These are phyloP conservation scores for Micractinium sp. DNA, from an alignment of 139 green algal genomes.

Conservation along the genomic window DNA sequence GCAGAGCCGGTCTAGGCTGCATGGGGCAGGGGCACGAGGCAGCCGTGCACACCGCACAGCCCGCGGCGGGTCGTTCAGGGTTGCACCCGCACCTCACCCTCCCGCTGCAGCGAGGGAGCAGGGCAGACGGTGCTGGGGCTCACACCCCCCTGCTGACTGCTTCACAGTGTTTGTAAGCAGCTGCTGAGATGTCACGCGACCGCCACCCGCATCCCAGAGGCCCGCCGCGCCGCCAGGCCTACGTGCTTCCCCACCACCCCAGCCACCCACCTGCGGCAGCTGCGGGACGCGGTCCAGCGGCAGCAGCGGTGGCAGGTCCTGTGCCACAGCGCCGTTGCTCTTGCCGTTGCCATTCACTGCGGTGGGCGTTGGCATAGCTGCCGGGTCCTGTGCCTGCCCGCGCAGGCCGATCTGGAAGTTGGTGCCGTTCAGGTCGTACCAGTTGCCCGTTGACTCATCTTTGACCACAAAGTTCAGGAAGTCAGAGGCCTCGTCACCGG, in stretches of 20 bases:
- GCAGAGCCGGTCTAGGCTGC: too few species aligned
- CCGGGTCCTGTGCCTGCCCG: not conserved
- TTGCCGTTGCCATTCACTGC: not conserved
- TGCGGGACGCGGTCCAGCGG: constrained; percentile 48
- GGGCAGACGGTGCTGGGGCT: not conserved
- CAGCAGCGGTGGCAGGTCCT: constrained; percentile 24
- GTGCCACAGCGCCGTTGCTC: not conserved
- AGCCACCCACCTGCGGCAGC: constrained; percentile 65
- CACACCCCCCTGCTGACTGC: not conserved
- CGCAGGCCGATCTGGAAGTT: constrained; percentile 81
- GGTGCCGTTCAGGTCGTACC: constrained; percentile 79
- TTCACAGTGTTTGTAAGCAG: not conserved
- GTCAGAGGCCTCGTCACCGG: constrained; percentile 76
- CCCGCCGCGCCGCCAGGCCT: not conserved
- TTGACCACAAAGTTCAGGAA: constrained; percentile 96
- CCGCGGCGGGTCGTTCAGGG: too few species aligned
- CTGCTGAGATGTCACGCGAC: too few species aligned
- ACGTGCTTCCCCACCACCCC: not conserved
- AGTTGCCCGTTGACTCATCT: constrained; percentile 75
- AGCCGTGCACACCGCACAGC: too few species aligned
- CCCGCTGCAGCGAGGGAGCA: too few species aligned
- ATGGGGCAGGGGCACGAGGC: not conserved
- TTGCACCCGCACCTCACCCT: too few species aligned
- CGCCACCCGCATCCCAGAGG: not conserved
- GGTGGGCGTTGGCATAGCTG: too few species aligned